Conservation (phyloP, 2,329 filamentous ascomycete species). For the Stenocarpella maydis region DNA sequence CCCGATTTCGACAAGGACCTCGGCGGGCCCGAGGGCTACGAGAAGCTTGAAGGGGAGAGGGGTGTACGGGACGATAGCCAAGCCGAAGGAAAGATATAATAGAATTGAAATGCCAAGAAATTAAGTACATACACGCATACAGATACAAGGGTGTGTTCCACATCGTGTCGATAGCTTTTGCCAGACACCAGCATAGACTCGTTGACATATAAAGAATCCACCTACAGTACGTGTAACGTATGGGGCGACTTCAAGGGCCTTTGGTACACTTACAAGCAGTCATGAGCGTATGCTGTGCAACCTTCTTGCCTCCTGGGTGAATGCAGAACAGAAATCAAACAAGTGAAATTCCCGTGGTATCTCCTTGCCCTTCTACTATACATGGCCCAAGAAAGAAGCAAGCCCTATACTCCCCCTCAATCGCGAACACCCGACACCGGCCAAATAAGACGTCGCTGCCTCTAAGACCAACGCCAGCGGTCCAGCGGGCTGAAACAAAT, state of each 20-base stretch:
- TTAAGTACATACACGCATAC: background rate
- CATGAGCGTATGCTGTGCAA: background rate
- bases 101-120: background rate
- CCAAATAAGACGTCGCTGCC: background rate
- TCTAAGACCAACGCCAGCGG: background rate
- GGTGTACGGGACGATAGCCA: constrained; percentile 1
- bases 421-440: background rate
- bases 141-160: too few relatives aligned
- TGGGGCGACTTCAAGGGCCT: background rate
- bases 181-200: constrained; percentile 2
- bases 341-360: constrained; percentile 29
- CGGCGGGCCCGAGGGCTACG: constrained; percentile 61
- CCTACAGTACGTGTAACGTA: background rate
- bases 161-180: background rate
- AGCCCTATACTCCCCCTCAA: background rate
- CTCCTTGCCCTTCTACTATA: constrained; percentile 17
- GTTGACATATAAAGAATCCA: background rate
- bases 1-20: constrained; percentile 64
- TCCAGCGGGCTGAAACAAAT: background rate
- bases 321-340: background rate
- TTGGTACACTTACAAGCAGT: background rate
- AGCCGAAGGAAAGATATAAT: constrained; percentile 22
- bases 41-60: constrained; percentile 59
- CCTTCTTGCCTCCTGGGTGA: too few relatives aligned
- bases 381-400: background rate